phyloP scores from a whole-genome alignment of 2,329 filamentous ascomycete species.

The Furcasterigmium furcatum region DNA sequence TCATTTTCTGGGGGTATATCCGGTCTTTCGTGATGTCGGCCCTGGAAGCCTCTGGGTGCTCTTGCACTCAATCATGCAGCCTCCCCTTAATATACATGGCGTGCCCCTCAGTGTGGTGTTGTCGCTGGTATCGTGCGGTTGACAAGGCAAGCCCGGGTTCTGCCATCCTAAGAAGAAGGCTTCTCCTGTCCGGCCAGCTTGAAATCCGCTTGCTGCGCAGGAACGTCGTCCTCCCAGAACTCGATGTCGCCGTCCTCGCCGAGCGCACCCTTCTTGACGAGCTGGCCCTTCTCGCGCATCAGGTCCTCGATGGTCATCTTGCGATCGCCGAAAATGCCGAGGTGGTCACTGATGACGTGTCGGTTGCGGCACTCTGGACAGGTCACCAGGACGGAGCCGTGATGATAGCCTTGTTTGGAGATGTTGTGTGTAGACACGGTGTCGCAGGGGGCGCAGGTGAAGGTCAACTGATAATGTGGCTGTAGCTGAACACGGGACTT shows the following conservation, averaged over 20 bases:
- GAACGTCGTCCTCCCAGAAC: conserved; percentile 77
- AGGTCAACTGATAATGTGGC: conserved; percentile 82
- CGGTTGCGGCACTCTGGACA: conserved; percentile 84
- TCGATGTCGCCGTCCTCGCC: conserved; percentile 83
- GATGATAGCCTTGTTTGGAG: conserved; percentile 93
- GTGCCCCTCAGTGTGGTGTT: no score
- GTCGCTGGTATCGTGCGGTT: no score
- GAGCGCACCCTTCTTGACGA: conserved; percentile 69
- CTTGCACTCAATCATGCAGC: no score
- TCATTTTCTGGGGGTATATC: no score
- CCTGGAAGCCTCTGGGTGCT: no score
- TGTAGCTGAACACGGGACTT: conserved; percentile 26
- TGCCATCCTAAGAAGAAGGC: no score
- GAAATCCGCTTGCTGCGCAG: background rate
- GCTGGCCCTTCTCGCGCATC: conserved; percentile 69
- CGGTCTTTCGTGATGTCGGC: no score
- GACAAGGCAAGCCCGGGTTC: no score
- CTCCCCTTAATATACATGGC: no score
- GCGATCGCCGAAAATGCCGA: conserved; percentile 72
- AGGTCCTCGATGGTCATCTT: conserved; percentile 74
- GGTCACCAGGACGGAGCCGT: conserved; percentile 82
- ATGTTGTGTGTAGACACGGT: conserved; percentile 79
- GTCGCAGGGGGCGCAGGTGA: conserved; percentile 87
- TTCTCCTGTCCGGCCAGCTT: no score
- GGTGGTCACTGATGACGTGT: conserved; percentile 89